A percentile compares a stretch with the other conserved stretches of the same genome.
phyloP scores from a whole-genome alignment of 768 basidiomycete genomes.

The Hortiboletus campestris region DNA sequence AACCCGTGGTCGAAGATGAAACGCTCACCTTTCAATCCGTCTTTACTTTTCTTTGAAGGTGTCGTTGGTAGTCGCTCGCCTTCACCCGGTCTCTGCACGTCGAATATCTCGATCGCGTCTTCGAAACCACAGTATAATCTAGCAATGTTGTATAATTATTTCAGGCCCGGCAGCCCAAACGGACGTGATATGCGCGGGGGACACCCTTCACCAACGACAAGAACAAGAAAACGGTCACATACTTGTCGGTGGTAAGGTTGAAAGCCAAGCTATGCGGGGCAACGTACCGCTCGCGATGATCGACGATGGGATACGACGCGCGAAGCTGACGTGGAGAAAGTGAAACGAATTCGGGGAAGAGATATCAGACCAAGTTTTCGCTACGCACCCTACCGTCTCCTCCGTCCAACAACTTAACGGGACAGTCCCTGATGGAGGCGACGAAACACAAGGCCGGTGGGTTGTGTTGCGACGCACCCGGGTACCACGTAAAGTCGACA shows the following conservation, averaged over 20 bases:
- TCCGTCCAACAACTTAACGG: constrained; percentile 83
- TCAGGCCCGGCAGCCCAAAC: background rate
- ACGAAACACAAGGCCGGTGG: constrained; percentile 79
- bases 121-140: constrained; percentile 86
- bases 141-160: too few relatives aligned
- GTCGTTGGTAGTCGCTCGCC: constrained; percentile 70
- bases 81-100: constrained; percentile 69
- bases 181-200: background rate
- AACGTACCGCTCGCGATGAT: constrained; percentile 89
- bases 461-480: constrained; percentile 57
- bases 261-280: constrained; percentile 86
- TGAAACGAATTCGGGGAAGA: background rate
- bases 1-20: background rate
- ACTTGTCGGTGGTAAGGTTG: constrained; percentile 68
- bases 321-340: constrained; percentile 55
- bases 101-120: constrained; percentile 83
- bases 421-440: constrained; percentile 79
- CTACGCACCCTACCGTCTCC: constrained; percentile 64
- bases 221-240: background rate
- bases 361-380: background rate
- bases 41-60: constrained; percentile 72
- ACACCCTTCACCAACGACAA: too few relatives aligned
- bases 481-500: constrained; percentile 84
- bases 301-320: constrained; percentile 88
- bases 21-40: constrained; percentile 80